Evolutionary conservation across 2,329 filamentous ascomycete genomes (phyloP), one percentile per base, ranked within the genome.

Genomic region (Calcarisporium arbuscula): DNA sequence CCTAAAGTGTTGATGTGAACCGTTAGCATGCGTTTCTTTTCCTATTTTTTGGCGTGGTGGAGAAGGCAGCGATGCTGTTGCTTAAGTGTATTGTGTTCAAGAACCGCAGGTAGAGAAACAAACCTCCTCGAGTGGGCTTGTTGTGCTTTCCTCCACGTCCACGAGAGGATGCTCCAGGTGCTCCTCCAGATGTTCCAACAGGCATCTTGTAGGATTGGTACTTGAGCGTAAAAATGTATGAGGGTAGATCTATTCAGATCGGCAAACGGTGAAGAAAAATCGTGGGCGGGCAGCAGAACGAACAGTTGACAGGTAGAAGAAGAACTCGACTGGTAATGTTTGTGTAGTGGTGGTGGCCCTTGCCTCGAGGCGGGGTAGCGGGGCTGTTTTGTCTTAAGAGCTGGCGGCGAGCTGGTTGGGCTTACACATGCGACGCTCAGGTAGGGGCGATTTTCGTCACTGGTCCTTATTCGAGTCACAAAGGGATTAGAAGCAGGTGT

Each of bases 101-200:
- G 17, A 20, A 20, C 34, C 32, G 6, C 26, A 8, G 15, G 19
- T 30, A 22, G 9, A 18, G 30, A 22, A 16, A 39, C 74, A 50
- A 65, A 90, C 90, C 89, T 73, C 90, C 90, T 65, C 90, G 77
- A 50, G 86, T 88, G 48, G 83, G 87, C 70, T 95, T 96, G 68
- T 80, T 85, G 62, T 90, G 95, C 67, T 96, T 96, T 64, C 89
- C 87, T 52, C 84, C 88, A 57, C 89, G 84, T 50, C 86, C 88
- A 57, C 87, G 75, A 45, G 81, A 71, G 58, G 59, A 68, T 28
- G 60, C 52, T 43, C 67, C 70, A 28, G 69, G 61, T 34, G 59
- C 55, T 26, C 60, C 51, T 44, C 67, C 68, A 28, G 68, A 59
- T 36, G 60, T 51, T 39, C 57, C 56, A 43, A 60, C 59, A 55